Evolutionary conservation across 2,329 filamentous ascomycete genomes (phyloP).

Genomic region (Neonectria punicea): DNA sequence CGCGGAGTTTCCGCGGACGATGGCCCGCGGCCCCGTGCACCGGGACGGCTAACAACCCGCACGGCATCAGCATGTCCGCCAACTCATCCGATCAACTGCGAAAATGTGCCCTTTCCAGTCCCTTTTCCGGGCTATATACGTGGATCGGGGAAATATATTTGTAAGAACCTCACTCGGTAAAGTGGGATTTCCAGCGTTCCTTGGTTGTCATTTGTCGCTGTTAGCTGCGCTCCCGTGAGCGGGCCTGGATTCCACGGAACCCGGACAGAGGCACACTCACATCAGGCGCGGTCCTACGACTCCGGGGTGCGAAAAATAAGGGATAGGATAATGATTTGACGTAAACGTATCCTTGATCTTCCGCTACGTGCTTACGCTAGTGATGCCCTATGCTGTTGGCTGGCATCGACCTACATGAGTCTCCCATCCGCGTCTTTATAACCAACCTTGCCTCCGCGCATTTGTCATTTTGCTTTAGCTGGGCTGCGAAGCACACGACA

Average conservation of each 20-base stretch:
- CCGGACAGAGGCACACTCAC: not conserved
- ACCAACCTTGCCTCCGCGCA: not conserved
- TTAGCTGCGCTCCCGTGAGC: not conserved
- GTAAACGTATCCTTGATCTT: not conserved
- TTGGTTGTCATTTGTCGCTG: not conserved
- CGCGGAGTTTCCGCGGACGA: slow-evolving; percentile 40
- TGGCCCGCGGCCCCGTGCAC: slow-evolving; percentile 29
- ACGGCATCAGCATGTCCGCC: not conserved
- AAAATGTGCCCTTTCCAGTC: not conserved
- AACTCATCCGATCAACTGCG: not conserved
- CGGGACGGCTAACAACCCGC: slow-evolving; percentile 17
- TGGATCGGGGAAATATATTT: not conserved
- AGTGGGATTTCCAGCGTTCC: not conserved
- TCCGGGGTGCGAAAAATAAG: not conserved
- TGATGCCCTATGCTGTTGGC: not conserved
- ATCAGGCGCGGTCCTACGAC: not conserved
- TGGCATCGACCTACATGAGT: not conserved
- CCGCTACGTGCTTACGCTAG: not conserved
- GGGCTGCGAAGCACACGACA: not conserved
- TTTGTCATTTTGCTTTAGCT: not conserved
- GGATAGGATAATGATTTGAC: not conserved
- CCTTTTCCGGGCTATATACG: no score
- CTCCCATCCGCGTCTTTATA: not conserved
- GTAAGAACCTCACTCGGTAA: not conserved
- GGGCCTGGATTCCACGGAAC: not conserved